These are phyloP conservation scores for Eimeria sp. DNA, from an alignment of 169 alveolate species.

Conservation along the genomic window DNA sequence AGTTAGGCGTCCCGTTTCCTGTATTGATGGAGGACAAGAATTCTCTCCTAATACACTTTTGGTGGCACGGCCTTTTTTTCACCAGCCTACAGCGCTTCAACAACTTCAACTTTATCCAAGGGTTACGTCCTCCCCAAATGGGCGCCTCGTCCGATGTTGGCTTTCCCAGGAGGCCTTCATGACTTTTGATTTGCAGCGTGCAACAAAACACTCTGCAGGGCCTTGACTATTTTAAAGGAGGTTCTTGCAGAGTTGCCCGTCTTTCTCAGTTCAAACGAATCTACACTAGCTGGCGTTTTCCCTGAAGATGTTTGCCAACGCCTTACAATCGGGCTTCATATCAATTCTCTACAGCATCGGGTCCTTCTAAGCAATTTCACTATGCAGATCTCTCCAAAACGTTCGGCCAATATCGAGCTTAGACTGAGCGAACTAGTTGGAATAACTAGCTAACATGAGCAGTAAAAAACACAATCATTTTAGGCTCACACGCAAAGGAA, in stretches of 20 bases:
- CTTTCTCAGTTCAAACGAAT: not conserved
- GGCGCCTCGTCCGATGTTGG: constrained; percentile 7
- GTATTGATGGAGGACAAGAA: constrained; percentile 18
- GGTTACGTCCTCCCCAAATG: constrained; percentile 19
- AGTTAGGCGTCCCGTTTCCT: not conserved
- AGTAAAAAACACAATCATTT: not conserved
- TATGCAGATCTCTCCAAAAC: not conserved
- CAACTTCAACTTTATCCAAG: not conserved
- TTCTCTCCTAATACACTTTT: not conserved
- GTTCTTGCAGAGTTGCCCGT: not conserved
- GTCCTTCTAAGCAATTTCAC: constrained; percentile 79
- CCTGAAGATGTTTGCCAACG: constrained; percentile 95
- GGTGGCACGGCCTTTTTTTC: not conserved
- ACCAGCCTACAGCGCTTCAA: not conserved
- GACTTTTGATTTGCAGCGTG: not conserved
- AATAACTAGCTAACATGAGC: not conserved
- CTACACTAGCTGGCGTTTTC: not conserved
- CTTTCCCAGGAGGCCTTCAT: not conserved
- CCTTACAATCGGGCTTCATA: constrained; percentile 97
- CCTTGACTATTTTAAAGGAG: not conserved
- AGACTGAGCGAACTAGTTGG: not conserved
- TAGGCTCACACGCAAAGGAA: not conserved
- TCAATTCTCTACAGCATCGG: constrained; percentile 97
- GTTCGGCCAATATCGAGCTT: not conserved
- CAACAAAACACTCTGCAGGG: constrained; percentile 2